Conservation (phyloP, 768 basidiomycete species). For the Paxillus rubicundulus region DNA sequence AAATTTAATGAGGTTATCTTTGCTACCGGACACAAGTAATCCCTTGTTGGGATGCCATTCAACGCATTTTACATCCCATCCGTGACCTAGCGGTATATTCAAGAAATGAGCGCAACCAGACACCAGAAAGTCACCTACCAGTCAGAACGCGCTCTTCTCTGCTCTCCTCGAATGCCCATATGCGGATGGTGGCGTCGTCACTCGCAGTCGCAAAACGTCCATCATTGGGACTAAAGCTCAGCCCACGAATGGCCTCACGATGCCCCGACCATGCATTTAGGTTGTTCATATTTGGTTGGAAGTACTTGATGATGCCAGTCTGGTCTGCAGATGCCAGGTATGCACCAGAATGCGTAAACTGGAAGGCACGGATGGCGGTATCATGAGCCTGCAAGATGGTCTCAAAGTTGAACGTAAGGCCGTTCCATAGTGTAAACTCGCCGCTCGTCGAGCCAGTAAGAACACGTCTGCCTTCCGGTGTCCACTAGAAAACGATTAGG, state of each 20-base stretch:
- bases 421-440: slow-evolving; percentile 99
- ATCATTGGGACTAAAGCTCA: slow-evolving; percentile 92
- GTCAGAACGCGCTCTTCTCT: slow-evolving; percentile 85
- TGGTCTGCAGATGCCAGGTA: slow-evolving; percentile 94
- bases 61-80: slow-evolving; percentile 98
- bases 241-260: slow-evolving; percentile 88
- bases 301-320: slow-evolving; percentile 95
- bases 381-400: slow-evolving; percentile 99
- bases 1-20: slow-evolving; percentile 98
- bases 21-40: slow-evolving; percentile 89
- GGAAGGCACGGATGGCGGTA: slow-evolving; percentile 84
- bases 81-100: slow-evolving; percentile 67
- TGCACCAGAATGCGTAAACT: slow-evolving; percentile 90
- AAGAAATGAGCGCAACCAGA: neutral
- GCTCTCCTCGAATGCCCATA: slow-evolving; percentile 94
- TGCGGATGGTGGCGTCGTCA: slow-evolving; percentile 90
- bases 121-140: slow-evolving; percentile 40
- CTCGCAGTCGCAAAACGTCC: slow-evolving; percentile 90
- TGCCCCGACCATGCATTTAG: slow-evolving; percentile 92
- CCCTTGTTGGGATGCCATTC: slow-evolving; percentile 99
- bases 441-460: slow-evolving; percentile 95
- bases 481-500: slow-evolving; percentile 64
- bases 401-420: slow-evolving; percentile 98
- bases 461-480: slow-evolving; percentile 90
- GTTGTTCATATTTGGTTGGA: slow-evolving; percentile 99